A percentile compares a stretch with the other conserved stretches of the same genome.
Evolutionary conservation across 495 filamentous ascomycete species (phyloP).

Genomic region (Neohortaea acidophila): DNA sequence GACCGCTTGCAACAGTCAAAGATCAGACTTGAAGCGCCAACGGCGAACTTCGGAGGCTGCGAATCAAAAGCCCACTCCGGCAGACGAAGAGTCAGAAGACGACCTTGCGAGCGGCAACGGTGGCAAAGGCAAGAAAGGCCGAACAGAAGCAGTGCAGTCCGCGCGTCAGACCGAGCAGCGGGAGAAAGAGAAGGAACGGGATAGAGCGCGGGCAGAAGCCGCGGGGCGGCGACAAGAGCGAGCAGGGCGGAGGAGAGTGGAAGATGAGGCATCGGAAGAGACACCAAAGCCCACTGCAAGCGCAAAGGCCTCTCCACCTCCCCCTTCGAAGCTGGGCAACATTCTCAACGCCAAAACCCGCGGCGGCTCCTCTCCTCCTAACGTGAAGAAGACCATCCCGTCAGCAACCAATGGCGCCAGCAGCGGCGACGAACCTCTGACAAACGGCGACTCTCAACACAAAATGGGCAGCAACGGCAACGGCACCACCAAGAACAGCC

Average conservation of each 20-base stretch:
- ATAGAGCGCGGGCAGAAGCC: constrained; percentile 52
- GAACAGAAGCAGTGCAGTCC: constrained; percentile 46
- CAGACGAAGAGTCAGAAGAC: constrained; percentile 53
- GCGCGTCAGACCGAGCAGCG: constrained; percentile 59
- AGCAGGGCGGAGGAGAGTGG: constrained; percentile 54
- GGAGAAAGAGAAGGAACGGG: constrained; percentile 47
- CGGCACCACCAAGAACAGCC: constrained; percentile 12
- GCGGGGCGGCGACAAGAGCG: constrained; percentile 59
- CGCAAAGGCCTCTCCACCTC: constrained; percentile 12
- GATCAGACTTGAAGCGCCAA: constrained; percentile 50
- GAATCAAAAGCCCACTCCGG: constrained; percentile 34
- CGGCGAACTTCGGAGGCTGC: constrained; percentile 51
- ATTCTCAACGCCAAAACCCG: constrained; percentile 39
- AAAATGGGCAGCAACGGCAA: constrained; percentile 27
- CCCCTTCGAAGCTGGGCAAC: constrained; percentile 47
- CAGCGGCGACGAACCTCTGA: constrained; percentile 29
- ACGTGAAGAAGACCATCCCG: constrained; percentile 26
- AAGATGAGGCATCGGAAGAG: constrained; percentile 42
- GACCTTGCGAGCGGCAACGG: constrained; percentile 34
- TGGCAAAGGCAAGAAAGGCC: constrained; percentile 42
- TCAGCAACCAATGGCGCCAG: constrained; percentile 38
- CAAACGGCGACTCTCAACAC: constrained; percentile 4
- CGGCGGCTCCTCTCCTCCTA: constrained; percentile 4
- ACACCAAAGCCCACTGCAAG: constrained; percentile 11
- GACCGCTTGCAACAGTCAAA: no score